Base-by-base conservation (phyloP, 768 basidiomycete genomes). In the Cyclocybe aegerita region DNA sequence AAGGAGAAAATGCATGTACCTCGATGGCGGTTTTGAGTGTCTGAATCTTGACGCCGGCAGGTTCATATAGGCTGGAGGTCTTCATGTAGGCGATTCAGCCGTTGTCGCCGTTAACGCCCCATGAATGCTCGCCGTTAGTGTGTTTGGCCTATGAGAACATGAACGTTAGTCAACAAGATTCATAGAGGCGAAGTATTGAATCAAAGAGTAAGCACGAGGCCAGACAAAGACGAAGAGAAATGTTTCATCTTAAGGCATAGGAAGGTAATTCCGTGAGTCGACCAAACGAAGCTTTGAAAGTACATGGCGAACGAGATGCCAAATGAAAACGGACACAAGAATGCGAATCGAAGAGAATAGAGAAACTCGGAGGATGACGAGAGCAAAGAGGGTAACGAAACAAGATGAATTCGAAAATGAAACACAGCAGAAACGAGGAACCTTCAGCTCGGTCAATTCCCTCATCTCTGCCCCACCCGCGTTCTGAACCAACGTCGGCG, bases 11-110 rank as follows among this genome's bases (percentile, higher is more conserved):
- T 4, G 23, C n/a, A 59, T 57, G 23, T 41, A 85, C 88, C 82
- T 99, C 94, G 60, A 98, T 88, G 12, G 96, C 95, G 7, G 95
- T 99, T 79, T 98, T 98, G 63, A 96, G 73, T 7, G 86, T 98
- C 77, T 98, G 96, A 34, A 96, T 88, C 88, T 23, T 98, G 64
- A 99, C 96, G 57, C 92, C 93, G 4, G 96, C 94, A 34, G 90
- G 93, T 73, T 99, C 97, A 58, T 92, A 92, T 51, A 98, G 72
- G 1, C 94, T 94, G 66, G 97, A 97, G 40, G 74, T 70, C 66
- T 93, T 94, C 96, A 98, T 98, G 66, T 98, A 92, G 37, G 89
- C 90, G 36, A 94, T 86, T 71, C 95, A 95, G 23, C 97, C 97
- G 6, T 89, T 95, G 62, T 98, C 90, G 17, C 96, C 97, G 58